Conservation (phyloP, 2,329 filamentous ascomycete genomes). For the Lachnellula suecica region DNA sequence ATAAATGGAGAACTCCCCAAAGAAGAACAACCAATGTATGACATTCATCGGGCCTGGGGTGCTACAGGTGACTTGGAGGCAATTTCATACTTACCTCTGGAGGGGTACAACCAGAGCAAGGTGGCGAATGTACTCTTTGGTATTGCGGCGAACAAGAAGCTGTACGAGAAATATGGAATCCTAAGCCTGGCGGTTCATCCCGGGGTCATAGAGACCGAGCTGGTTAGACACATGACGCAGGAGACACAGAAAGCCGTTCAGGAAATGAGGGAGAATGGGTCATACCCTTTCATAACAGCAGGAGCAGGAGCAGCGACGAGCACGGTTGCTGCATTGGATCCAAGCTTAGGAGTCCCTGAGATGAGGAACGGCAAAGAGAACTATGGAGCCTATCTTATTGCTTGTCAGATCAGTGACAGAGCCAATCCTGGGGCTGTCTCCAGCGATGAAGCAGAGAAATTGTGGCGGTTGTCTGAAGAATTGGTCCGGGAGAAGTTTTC, state of each 20-base stretch:
- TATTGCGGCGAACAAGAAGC: constrained; percentile 27
- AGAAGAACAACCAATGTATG: constrained; percentile 32
- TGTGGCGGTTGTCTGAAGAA: constrained; percentile 47
- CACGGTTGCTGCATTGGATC: constrained; percentile 39
- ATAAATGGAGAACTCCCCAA: constrained; percentile 33
- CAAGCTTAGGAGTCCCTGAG: constrained; percentile 17
- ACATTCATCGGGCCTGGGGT: constrained; percentile 24
- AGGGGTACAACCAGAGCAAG: constrained; percentile 38
- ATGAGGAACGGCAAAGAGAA: constrained; percentile 32
- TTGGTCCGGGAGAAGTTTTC: constrained; percentile 43
- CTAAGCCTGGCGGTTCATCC: constrained; percentile 33
- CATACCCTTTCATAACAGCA: background rate
- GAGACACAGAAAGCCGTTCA: constrained; percentile 1
- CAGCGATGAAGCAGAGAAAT: constrained; percentile 37
- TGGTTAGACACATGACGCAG: constrained; percentile 26
- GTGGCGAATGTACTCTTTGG: constrained; percentile 36
- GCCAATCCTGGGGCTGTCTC: constrained; percentile 26
- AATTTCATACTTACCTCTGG: constrained; percentile 34
- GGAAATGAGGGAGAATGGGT: background rate
- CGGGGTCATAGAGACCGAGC: constrained; percentile 28
- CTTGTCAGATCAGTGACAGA: constrained; percentile 33
- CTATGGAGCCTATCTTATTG: constrained; percentile 32
- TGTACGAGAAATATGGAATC: constrained; percentile 26
- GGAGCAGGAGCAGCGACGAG: constrained; percentile 28
- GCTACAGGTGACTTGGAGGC: constrained; percentile 21